phyloP scores from a whole-genome alignment of 169 alveolate genomes.

The Perkinsus chesapeaki region DNA sequence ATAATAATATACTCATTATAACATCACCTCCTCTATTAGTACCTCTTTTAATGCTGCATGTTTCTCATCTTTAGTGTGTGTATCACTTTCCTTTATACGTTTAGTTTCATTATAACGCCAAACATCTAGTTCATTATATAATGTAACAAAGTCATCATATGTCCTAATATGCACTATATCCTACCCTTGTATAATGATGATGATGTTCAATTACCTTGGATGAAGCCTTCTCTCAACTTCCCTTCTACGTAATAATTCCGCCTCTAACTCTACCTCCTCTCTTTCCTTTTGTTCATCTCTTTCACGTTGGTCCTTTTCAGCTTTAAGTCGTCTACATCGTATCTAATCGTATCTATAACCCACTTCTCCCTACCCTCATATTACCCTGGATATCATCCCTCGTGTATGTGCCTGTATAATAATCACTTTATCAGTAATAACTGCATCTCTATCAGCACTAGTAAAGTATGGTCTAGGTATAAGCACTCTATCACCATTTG shows the following conservation, averaged over 20 bases:
- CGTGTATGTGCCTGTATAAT: background rate
- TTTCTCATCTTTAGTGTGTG: slow-evolving; percentile 55
- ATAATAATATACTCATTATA: too few relatives aligned
- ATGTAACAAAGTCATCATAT: slow-evolving; percentile 64
- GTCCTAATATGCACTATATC: slow-evolving; percentile 31
- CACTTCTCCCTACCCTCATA: background rate
- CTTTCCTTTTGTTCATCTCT: background rate
- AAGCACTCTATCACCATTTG: background rate
- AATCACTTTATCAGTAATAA: background rate
- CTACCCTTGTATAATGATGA: too few relatives aligned
- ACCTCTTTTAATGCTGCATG: slow-evolving; percentile 39
- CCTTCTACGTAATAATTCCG: slow-evolving; percentile 66
- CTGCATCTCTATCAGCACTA: background rate
- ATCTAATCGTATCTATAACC: background rate
- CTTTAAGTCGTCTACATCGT: background rate
- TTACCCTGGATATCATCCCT: background rate
- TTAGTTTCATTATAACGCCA: slow-evolving; percentile 78
- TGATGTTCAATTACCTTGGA: slow-evolving; percentile 48
- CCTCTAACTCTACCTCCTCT: slow-evolving; percentile 30
- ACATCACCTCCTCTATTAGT: background rate
- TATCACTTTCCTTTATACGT: slow-evolving; percentile 58
- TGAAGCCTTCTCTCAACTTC: slow-evolving; percentile 80
- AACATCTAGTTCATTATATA: slow-evolving; percentile 72
- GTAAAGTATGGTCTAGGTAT: background rate
- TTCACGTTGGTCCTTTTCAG: background rate